These are phyloP conservation scores for Isatis tinctoria DNA, from an alignment of 345 rosid species.

Conservation along the genomic window DNA sequence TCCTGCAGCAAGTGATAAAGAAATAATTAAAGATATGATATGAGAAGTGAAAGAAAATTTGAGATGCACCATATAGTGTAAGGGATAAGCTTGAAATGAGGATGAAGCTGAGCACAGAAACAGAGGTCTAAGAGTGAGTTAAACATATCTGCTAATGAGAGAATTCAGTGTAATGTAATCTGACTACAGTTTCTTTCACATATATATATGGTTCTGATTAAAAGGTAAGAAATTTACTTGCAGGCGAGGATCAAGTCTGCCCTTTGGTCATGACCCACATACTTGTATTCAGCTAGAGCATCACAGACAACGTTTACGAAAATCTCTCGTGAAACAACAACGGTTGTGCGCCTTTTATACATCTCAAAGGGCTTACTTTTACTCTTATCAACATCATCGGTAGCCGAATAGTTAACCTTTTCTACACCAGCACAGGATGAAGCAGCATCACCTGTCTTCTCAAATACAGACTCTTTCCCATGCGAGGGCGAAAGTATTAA, in stretches of 20 bases:
- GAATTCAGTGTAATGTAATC: not conserved
- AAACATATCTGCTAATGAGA: not conserved
- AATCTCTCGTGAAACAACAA: constrained; percentile 58
- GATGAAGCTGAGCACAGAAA: not conserved
- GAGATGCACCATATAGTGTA: not conserved
- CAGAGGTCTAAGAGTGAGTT: not conserved
- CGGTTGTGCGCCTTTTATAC: constrained; percentile 82
- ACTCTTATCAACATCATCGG: constrained; percentile 35
- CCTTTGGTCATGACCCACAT: constrained; percentile 90
- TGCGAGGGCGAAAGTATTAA: constrained; percentile 34
- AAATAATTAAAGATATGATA: not conserved
- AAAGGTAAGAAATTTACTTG: constrained; percentile 51
- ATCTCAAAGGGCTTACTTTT: constrained; percentile 64
- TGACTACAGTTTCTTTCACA: not conserved
- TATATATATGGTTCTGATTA: not conserved
- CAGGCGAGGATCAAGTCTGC: constrained; percentile 95
- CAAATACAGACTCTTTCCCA: constrained; percentile 38
- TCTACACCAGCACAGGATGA: constrained; percentile 20
- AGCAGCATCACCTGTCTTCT: constrained; percentile 29
- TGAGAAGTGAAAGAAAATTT: not conserved
- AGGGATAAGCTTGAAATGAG: not conserved
- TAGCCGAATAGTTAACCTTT: constrained; percentile 19
- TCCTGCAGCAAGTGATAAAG: constrained; percentile 47
- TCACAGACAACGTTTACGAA: constrained; percentile 81
- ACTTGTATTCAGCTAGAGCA: constrained; percentile 85